Evolutionary conservation across 2,329 filamentous ascomycete genomes (phyloP).

Genomic region (Neurospora crassa): DNA sequence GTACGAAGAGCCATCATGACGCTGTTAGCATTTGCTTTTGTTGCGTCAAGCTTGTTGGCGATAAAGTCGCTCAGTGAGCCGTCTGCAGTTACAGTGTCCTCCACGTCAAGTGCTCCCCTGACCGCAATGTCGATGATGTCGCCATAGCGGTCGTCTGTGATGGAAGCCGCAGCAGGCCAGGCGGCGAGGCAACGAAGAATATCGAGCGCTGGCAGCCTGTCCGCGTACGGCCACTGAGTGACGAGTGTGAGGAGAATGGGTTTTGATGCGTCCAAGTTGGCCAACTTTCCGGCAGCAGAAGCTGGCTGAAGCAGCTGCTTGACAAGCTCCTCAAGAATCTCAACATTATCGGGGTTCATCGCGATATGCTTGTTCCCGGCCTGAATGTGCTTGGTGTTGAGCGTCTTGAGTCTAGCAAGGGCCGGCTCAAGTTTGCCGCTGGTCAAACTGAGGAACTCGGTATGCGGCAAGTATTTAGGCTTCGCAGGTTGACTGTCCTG

Average conservation of each 20-base stretch:
- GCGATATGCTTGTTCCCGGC: conserved; percentile 64
- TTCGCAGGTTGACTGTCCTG: conserved; percentile 38
- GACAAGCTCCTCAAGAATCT: conserved; percentile 50
- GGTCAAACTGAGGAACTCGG: conserved; percentile 67
- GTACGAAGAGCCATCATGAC: conserved; percentile 78
- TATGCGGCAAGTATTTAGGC: conserved; percentile 60
- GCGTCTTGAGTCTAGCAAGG: conserved; percentile 33
- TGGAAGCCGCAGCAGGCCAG: conserved; percentile 55
- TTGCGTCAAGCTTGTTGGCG: conserved; percentile 25
- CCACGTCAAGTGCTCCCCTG: conserved; percentile 26
- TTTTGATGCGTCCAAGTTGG: conserved; percentile 7
- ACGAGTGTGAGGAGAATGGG: conserved; percentile 58
- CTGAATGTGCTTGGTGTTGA: conserved; percentile 65
- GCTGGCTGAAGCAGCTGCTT: conserved; percentile 28
- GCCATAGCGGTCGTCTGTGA: conserved; percentile 39
- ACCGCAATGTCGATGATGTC: conserved; percentile 51
- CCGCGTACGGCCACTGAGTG: conserved; percentile 69
- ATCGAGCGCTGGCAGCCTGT: conserved; percentile 77
- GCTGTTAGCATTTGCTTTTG: conserved; percentile 62
- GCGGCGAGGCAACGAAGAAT: conserved; percentile 75
- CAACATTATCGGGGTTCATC: conserved; percentile 59
- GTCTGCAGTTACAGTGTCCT: conserved; percentile 27
- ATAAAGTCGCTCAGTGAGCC: conserved; percentile 8
- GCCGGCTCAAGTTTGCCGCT: conserved; percentile 55
- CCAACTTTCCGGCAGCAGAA: conserved; percentile 40